Conservation (phyloP, 495 filamentous ascomycete genomes). For the Xylaria acuta region DNA sequence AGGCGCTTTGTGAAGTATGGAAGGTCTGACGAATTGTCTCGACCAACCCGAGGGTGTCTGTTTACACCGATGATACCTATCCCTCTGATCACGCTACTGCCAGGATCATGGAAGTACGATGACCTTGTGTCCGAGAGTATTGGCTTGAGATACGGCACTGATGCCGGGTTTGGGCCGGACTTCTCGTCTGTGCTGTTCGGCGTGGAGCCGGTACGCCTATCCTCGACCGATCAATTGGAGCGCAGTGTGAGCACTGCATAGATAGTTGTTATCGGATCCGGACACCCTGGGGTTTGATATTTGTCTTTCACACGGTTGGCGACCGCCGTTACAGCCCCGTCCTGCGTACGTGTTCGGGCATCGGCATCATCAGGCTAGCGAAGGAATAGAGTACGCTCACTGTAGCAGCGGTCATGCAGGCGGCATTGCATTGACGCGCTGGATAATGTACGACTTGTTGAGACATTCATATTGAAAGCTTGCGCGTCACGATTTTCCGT, state of each 20-base stretch:
- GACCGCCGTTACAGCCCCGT: not conserved
- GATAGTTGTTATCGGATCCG: not conserved
- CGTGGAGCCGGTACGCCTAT: not conserved
- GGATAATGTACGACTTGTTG: not conserved
- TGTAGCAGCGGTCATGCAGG: conserved; percentile 1
- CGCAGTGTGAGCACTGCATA: not conserved
- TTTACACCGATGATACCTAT: not conserved
- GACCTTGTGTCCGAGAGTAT: not conserved
- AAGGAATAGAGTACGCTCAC: not conserved
- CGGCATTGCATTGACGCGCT: not conserved
- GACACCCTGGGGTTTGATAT: not conserved
- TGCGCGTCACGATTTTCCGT: not conserved
- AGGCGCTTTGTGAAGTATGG: not conserved
- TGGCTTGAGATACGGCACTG: not conserved
- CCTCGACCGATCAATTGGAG: not conserved
- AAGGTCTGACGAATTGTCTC: not conserved
- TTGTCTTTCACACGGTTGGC: not conserved
- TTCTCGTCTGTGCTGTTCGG: not conserved
- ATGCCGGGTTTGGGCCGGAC: conserved; percentile 8
- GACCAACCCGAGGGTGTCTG: not conserved
- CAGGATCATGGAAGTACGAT: not conserved
- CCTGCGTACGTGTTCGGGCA: not conserved
- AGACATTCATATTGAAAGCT: not conserved
- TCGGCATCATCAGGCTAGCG: not conserved
- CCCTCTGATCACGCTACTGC: not conserved